Evolutionary conservation across 805 yeast species (phyloP).

Genomic region (Saccharomycopsis fermentans): DNA sequence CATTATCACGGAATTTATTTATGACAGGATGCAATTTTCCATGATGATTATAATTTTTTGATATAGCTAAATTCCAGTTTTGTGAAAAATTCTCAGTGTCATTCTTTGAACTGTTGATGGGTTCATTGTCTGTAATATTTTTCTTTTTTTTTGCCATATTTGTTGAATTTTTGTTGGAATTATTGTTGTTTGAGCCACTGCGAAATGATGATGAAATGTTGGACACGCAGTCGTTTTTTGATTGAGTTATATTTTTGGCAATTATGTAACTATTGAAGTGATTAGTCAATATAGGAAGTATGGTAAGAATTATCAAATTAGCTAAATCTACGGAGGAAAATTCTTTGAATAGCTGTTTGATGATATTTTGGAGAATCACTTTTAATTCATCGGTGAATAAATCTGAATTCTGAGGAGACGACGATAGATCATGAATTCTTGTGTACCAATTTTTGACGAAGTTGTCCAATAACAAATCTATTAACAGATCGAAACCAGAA

Average conservation of each 20-base stretch:
- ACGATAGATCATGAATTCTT: constrained; percentile 23
- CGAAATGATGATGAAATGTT: not conserved
- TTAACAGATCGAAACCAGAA: constrained; percentile 40
- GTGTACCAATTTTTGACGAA: constrained; percentile 51
- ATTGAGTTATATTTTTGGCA: constrained; percentile 26
- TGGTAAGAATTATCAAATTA: constrained; percentile 41
- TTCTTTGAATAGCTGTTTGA: constrained; percentile 34
- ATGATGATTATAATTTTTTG: constrained; percentile 32
- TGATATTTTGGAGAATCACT: constrained; percentile 33
- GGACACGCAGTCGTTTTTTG: not conserved
- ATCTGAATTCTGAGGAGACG: constrained; percentile 26
- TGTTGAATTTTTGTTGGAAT: not conserved
- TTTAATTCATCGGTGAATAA: constrained; percentile 35
- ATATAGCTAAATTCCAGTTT: constrained; percentile 30
- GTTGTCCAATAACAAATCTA: constrained; percentile 37
- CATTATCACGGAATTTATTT: constrained; percentile 16
- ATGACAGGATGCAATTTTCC: constrained; percentile 50
- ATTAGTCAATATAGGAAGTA: constrained; percentile 56
- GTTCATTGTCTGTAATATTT: not conserved
- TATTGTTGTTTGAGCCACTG: not conserved
- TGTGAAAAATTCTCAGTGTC: constrained; percentile 22
- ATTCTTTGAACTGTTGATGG: constrained; percentile 20
- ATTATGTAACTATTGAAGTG: constrained; percentile 46
- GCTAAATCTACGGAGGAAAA: constrained; percentile 41
- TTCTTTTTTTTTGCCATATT: not conserved